Evolutionary conservation across 352 stramenopile species (phyloP).

Genomic region (Phytophthora fragariaefolia): DNA sequence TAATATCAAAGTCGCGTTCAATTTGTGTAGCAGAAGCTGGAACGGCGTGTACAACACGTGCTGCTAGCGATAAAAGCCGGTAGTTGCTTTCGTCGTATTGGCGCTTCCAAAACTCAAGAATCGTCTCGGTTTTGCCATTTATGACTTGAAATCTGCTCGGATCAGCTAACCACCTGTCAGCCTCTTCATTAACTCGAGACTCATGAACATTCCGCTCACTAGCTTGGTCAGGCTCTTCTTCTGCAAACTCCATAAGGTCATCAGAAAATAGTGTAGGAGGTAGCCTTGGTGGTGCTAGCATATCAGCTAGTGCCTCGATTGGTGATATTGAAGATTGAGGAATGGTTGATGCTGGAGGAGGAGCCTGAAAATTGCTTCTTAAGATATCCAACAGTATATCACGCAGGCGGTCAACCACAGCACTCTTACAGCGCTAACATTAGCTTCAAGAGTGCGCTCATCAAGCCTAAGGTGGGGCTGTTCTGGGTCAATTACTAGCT

Average conservation of each 20-base stretch:
- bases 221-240: neutral
- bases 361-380: neutral
- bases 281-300: neutral
- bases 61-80: neutral
- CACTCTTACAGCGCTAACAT: slow-evolving; percentile 5
- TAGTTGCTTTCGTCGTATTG: slow-evolving; percentile 7
- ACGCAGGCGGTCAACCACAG: neutral
- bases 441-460: neutral
- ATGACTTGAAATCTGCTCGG: neutral
- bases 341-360: neutral
- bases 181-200: slow-evolving; percentile 12
- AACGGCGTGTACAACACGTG: neutral
- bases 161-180: slow-evolving; percentile 14
- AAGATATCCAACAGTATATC: neutral
- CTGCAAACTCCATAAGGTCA: slow-evolving; percentile 2
- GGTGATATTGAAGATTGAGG: neutral
- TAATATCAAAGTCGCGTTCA: slow-evolving; percentile 12
- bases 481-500: slow-evolving; percentile 13
- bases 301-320: neutral
- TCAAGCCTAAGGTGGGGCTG: neutral
- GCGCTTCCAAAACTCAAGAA: slow-evolving; percentile 1
- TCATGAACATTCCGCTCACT: slow-evolving; percentile 2
- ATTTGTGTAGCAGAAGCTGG: slow-evolving; percentile 6
- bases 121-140: neutral
- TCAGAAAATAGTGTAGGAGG: neutral